Percentiles rank a stretch among this genome's conserved stretches.
Conservation (phyloP, 495 filamentous ascomycete species). For the Aspergillus taichungensis region DNA sequence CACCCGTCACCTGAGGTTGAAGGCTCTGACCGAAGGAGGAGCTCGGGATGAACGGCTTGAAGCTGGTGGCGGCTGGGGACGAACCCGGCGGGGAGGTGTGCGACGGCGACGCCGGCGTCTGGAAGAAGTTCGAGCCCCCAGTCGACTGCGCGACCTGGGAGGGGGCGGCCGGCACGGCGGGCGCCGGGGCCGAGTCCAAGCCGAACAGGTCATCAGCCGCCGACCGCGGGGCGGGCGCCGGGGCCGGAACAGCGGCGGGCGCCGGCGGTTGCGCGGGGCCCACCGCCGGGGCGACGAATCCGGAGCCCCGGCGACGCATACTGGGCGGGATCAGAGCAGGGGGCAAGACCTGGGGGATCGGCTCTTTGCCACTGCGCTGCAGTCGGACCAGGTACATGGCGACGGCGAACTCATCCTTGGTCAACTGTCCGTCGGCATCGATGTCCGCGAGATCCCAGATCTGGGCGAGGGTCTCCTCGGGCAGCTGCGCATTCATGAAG, state of each 20-base stretch:
- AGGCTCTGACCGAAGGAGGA: conserved; percentile 84
- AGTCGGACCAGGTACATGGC: conserved; percentile 95
- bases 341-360: conserved; percentile 66
- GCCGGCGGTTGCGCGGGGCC: conserved; percentile 43
- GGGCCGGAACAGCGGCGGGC: conserved; percentile 19
- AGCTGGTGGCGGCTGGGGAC: conserved; percentile 36
- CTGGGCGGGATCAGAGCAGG: conserved; percentile 78
- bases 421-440: conserved; percentile 77
- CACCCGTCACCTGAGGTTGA: conserved; percentile 66
- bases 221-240: conserved; percentile 4
- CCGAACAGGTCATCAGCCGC: too few species aligned
- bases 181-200: too few species aligned
- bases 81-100: conserved; percentile 26
- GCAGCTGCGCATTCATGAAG: conserved; percentile 82
- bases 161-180: conserved; percentile 44
- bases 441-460: conserved; percentile 98
- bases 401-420: conserved; percentile 86
- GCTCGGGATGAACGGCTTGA: conserved; percentile 86
- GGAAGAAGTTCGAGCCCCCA: conserved; percentile 52
- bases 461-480: conserved; percentile 84
- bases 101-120: conserved; percentile 32
- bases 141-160: conserved; percentile 59
- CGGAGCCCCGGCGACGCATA: conserved; percentile 58
- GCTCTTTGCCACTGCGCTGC: conserved; percentile 63
- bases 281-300: conserved; percentile 34